These are phyloP conservation scores for Esteya vermicola DNA, from an alignment of 2,329 filamentous ascomycete species.

Conservation along the genomic window DNA sequence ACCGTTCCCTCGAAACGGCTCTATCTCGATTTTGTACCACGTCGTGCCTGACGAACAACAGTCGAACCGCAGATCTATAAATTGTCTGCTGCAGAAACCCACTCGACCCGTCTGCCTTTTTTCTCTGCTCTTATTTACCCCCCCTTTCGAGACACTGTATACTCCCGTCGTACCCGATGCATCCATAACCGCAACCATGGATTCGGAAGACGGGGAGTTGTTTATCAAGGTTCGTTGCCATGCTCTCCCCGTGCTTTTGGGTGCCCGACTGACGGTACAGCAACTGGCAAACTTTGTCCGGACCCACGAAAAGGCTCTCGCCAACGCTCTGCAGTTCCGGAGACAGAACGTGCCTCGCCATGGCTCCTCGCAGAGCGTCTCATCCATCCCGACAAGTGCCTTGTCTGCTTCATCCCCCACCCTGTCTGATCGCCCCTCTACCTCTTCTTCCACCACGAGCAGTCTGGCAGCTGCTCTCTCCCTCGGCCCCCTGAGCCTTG, in stretches of 20 bases:
- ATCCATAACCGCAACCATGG: constrained; percentile 48
- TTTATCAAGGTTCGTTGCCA: constrained; percentile 62
- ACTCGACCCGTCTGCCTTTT: neutral
- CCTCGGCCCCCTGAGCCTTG: constrained; percentile 70
- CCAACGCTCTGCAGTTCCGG: constrained; percentile 83
- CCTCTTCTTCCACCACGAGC: constrained; percentile 55
- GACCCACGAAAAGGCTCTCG: constrained; percentile 91
- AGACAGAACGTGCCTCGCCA: constrained; percentile 57
- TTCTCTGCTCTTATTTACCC: neutral
- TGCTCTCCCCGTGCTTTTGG: too few relatives aligned
- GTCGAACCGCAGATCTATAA: constrained; percentile 3
- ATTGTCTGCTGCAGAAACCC: neutral
- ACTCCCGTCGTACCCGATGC: constrained; percentile 25
- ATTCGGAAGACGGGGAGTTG: constrained; percentile 78
- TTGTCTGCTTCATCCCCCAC: constrained; percentile 36
- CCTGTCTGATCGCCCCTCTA: constrained; percentile 46
- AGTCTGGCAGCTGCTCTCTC: constrained; percentile 76
- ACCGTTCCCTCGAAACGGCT: constrained; percentile 1
- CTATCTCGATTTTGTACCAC: constrained; percentile 5
- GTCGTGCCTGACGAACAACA: neutral
- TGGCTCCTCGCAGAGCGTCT: constrained; percentile 52
- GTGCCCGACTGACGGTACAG: too few relatives aligned
- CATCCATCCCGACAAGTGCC: constrained; percentile 31
- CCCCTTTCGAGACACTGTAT: neutral
- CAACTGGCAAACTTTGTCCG: constrained; percentile 93